Percentiles rank a stretch among this genome's conserved stretches.
Evolutionary conservation across 306 rosid genomes (phyloP).

Genomic region (Quercus mongolica): DNA sequence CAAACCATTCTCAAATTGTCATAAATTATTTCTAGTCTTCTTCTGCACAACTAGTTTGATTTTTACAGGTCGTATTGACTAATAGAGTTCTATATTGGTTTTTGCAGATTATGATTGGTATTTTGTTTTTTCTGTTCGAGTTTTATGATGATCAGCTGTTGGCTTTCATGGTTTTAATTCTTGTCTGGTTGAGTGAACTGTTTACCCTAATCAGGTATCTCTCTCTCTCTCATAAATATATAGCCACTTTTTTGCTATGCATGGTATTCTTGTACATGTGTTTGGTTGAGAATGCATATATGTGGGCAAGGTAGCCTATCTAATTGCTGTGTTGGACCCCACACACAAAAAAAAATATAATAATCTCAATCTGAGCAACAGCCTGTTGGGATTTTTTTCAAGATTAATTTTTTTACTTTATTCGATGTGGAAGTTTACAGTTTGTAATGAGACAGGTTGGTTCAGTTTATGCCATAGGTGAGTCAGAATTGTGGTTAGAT

Average conservation of each 20-base stretch:
- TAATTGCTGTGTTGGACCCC: constrained; percentile 7
- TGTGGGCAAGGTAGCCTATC: neutral
- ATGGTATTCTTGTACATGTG: neutral
- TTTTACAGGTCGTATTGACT: neutral
- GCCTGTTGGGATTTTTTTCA: constrained; percentile 1
- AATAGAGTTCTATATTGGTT: constrained; percentile 6
- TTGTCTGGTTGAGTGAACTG: constrained; percentile 96
- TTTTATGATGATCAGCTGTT: constrained; percentile 92
- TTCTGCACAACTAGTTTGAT: neutral
- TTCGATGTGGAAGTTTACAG: neutral
- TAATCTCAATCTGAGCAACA: neutral
- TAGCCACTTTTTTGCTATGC: neutral
- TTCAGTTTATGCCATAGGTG: neutral
- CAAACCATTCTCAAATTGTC: neutral
- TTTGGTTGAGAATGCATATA: constrained; percentile 11
- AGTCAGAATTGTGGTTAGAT: constrained; percentile 6
- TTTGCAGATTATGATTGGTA: constrained; percentile 98
- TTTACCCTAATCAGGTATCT: constrained; percentile 87
- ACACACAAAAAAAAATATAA: neutral
- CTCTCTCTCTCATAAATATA: constrained; percentile 1
- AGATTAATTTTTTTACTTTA: constrained; percentile 4
- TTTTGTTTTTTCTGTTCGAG: constrained; percentile 92
- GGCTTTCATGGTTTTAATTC: constrained; percentile 95
- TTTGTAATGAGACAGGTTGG: neutral
- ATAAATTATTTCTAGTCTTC: neutral